Evolutionary conservation across 2,329 filamentous ascomycete species (phyloP), one percentile per base, ranked within the genome.

Genomic region (Penicillium aurantiogriseum): DNA sequence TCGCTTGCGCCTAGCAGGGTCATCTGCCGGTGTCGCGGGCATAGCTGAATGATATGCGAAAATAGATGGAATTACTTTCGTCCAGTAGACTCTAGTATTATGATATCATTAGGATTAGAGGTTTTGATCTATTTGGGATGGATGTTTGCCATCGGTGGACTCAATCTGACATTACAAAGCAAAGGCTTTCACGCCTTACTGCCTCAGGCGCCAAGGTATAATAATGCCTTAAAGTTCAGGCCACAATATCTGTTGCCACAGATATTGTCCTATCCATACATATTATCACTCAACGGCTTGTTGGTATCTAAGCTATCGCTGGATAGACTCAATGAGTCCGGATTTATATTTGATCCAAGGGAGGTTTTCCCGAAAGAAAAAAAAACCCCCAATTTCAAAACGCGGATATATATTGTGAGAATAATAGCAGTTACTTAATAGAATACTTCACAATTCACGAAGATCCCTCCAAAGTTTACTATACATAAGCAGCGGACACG

Each of bases 1-100:
- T 38, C 63, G 61, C 46, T 54, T 63, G 11, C 64, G 58, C 33
- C 57, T 49, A 9, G 49, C 31, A 21, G 54, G 31, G 17, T 65
- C 63, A 33, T 65, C 61, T 36, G 23, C 33, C 33, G 61, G 43
- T 13, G 46, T 45, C n/a, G 27, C 11, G 29, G 52, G 35, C 61
- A 64, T 63, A 23, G 15, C 25, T 23, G 29, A 13, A 33, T 25
- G 8, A 42, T 25, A 13, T 3, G 1, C 4, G n/a, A 27, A 42
- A 43, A 10, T 1, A 23, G 13, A 8, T 17, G 15, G 15, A 25
- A 38, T 19, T n/a, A 13, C 2, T 17, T 43, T 43, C 2, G 15
- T 43, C 13, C 8, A 43, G 31, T 29, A 13, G 17, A 27, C 9
- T 44, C 15, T 5, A 44, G 42, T 44, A n/a, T 17, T 11, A 6